phyloP scores from a whole-genome alignment of 306 rosid genomes.

The Dalbergia cultrata region DNA sequence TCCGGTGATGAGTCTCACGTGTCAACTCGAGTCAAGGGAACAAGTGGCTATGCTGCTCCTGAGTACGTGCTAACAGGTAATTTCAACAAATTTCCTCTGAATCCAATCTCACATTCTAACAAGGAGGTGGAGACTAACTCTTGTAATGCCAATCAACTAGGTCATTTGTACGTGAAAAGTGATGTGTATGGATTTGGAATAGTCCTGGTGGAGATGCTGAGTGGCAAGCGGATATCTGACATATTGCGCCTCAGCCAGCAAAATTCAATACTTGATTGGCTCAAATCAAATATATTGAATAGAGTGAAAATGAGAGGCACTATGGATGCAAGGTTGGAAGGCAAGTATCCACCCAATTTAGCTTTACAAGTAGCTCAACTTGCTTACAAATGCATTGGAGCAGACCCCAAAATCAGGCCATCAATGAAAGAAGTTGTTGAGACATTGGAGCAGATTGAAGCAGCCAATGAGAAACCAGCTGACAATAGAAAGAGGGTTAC shows the following conservation, averaged over 20 bases:
- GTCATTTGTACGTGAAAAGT: slow-evolving; percentile 81
- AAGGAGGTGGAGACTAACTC: background rate
- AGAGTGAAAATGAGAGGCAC: slow-evolving; percentile 64
- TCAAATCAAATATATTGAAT: slow-evolving; percentile 70
- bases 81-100: slow-evolving; percentile 21
- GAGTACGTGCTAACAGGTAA: slow-evolving; percentile 82
- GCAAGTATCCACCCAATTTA: slow-evolving; percentile 79
- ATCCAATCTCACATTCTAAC: background rate
- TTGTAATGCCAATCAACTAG: slow-evolving; percentile 51
- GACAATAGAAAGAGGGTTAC: slow-evolving; percentile 51
- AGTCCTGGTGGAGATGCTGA: slow-evolving; percentile 77
- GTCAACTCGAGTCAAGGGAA: slow-evolving; percentile 79
- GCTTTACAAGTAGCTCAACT: slow-evolving; percentile 72
- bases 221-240: slow-evolving; percentile 68
- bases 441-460: slow-evolving; percentile 66
- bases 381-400: slow-evolving; percentile 71
- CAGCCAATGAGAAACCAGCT: slow-evolving; percentile 60
- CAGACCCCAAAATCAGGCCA: slow-evolving; percentile 72
- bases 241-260: slow-evolving; percentile 46
- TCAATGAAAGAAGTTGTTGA: slow-evolving; percentile 84
- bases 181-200: slow-evolving; percentile 92
- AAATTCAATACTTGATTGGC: slow-evolving; percentile 65
- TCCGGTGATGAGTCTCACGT: slow-evolving; percentile 73
- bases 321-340: slow-evolving; percentile 80
- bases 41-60: slow-evolving; percentile 85